phyloP scores from a whole-genome alignment of 768 basidiomycete genomes.

The Psilocybe cubensis region DNA sequence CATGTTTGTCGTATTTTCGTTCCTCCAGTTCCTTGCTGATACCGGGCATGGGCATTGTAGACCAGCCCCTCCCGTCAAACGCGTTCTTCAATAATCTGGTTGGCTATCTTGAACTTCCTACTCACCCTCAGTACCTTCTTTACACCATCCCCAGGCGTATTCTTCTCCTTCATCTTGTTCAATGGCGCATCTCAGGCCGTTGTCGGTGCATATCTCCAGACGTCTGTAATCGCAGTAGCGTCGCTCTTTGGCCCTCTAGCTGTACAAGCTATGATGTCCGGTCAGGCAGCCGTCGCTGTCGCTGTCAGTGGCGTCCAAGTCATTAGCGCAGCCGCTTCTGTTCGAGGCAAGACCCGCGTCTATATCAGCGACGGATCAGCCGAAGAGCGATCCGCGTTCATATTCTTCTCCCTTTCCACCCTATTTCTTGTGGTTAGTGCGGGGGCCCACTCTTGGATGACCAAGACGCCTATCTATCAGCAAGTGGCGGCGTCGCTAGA shows the following conservation, averaged over 20 bases:
- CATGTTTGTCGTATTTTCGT: slow-evolving; percentile 46
- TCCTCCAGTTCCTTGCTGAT: slow-evolving; percentile 1
- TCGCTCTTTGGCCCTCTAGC: slow-evolving; percentile 76
- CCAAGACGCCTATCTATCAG: slow-evolving; percentile 62
- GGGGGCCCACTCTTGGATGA: slow-evolving; percentile 60
- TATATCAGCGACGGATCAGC: slow-evolving; percentile 46
- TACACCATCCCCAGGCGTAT: slow-evolving; percentile 51
- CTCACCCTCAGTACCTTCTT: slow-evolving; percentile 72
- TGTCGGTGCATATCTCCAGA: slow-evolving; percentile 76
- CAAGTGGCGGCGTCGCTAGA: slow-evolving; percentile 54
- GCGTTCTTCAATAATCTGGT: slow-evolving; percentile 50
- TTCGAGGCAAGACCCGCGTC: slow-evolving; percentile 45
- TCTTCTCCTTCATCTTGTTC: slow-evolving; percentile 68
- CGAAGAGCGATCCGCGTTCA: slow-evolving; percentile 70
- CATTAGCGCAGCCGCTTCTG: slow-evolving; percentile 59
- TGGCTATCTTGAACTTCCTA: slow-evolving; percentile 57
- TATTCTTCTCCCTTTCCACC: slow-evolving; percentile 75
- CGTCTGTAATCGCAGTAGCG: slow-evolving; percentile 78
- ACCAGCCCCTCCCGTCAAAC: slow-evolving; percentile 62
- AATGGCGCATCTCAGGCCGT: slow-evolving; percentile 62
- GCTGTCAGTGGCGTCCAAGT: slow-evolving; percentile 81
- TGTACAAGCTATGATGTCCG: slow-evolving; percentile 79
- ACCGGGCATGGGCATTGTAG: slow-evolving; percentile 35
- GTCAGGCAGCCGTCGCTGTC: slow-evolving; percentile 86
- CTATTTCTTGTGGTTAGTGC: slow-evolving; percentile 61